A percentile compares a stretch with the other conserved stretches of the same genome.
Conservation (phyloP, 2,329 filamentous ascomycete species). For the Botrytis byssoidea region DNA sequence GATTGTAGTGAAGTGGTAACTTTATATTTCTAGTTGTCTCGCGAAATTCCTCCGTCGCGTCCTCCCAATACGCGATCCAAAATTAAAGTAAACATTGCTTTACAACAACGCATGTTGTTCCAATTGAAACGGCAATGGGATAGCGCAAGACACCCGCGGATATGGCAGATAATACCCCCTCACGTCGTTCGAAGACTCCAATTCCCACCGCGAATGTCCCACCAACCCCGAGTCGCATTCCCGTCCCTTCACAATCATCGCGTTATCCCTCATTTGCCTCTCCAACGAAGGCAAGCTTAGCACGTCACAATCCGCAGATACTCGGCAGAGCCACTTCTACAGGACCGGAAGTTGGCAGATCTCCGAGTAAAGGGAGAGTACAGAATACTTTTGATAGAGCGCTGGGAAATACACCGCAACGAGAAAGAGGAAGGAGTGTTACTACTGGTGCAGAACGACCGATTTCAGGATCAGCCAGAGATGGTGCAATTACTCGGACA, state of each 20-base stretch:
- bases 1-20: conserved; percentile 9
- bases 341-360: conserved; percentile 39
- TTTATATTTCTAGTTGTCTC: not conserved
- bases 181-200: conserved; percentile 18
- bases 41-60: conserved; percentile 20
- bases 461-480: not conserved
- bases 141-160: not conserved
- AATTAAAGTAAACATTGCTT: not conserved
- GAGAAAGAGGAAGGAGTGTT: conserved; percentile 22
- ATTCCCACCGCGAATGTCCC: conserved; percentile 39
- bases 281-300: conserved; percentile 63
- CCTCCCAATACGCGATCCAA: conserved; percentile 5
- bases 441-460: conserved; percentile 27
- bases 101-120: not conserved
- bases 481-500: conserved; percentile 22
- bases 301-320: conserved; percentile 59
- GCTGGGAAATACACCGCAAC: conserved; percentile 26
- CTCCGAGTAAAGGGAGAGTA: conserved; percentile 33
- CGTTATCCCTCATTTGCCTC: conserved; percentile 59
- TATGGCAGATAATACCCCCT: conserved; percentile 19
- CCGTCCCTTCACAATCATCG: conserved; percentile 27
- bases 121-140: not conserved
- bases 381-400: conserved; percentile 35
- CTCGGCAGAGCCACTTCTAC: conserved; percentile 44
- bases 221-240: conserved; percentile 41